Percentiles rank a stretch among this genome's conserved stretches.
Evolutionary conservation across 2,329 filamentous ascomycete species (phyloP).

Genomic region (Xylariaceae sp.): DNA sequence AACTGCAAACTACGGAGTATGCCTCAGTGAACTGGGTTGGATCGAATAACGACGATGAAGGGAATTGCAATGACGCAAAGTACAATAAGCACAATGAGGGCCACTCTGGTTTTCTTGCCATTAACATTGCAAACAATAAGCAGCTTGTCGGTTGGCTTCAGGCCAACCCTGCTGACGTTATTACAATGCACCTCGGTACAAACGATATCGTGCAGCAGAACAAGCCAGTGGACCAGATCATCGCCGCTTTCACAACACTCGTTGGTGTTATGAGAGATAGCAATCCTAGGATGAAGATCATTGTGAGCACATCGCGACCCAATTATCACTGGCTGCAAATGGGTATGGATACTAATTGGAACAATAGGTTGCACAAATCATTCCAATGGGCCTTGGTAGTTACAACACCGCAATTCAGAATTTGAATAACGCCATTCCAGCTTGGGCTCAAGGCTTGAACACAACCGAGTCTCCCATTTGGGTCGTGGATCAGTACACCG

Average conservation of each 20-base stretch:
- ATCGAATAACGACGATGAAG: constrained; percentile 27
- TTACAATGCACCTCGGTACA: constrained; percentile 44
- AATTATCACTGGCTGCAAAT: not conserved
- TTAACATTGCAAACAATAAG: constrained; percentile 40
- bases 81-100: constrained; percentile 43
- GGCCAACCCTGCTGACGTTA: constrained; percentile 39
- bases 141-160: constrained; percentile 41
- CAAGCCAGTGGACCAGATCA: constrained; percentile 34
- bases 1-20: constrained; percentile 36
- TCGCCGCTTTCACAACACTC: constrained; percentile 38
- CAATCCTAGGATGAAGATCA: constrained; percentile 40
- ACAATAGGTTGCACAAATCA: constrained; percentile 38
- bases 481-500: constrained; percentile 40
- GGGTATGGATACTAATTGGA: no score
- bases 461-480: constrained; percentile 37
- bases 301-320: constrained; percentile 28
- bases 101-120: constrained; percentile 40
- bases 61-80: constrained; percentile 33
- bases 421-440: constrained; percentile 35
- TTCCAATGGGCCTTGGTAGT: constrained; percentile 31
- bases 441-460: constrained; percentile 37
- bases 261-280: constrained; percentile 35
- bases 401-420: constrained; percentile 36
- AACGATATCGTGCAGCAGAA: constrained; percentile 41
- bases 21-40: constrained; percentile 37